Evolutionary conservation across 2,329 filamentous ascomycete genomes (phyloP), one percentile per base, ranked within the genome.

Genomic region (Aspergillus jensenii): DNA sequence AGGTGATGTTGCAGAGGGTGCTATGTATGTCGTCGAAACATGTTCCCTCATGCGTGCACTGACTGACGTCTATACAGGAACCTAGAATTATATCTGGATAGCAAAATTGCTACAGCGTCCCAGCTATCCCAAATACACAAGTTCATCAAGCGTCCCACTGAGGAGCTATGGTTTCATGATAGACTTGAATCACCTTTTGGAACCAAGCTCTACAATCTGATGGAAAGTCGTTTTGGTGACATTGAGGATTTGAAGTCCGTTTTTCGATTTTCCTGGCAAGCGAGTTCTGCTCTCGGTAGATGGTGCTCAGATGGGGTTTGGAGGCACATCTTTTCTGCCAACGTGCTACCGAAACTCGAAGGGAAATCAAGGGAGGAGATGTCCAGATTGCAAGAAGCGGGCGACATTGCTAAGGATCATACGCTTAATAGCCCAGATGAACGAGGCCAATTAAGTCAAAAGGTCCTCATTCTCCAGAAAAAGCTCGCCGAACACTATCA

Each of bases 301-400:
- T 98, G 95, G 93, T 90, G 90, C 64, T 87, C 91, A 0, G 92
- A 99, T 69, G 81, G 86, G 51, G 87, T 91, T 57, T 96, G 92
- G 92, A 80, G 83, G 54, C 82, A 91, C 33, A 83, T 85, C 12
- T 79, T 96, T 21, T 81, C 82, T 0, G 84, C 90, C 6, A 79
- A 85, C 3, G 84, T 88, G 58, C 75, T 84, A 0, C 77, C 79
- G 3, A 89, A 85, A 61, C 76, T 91, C 2, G 82, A 89, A 80
- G 83, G 56, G 78, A 81, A 64, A 25, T 70, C 84, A 4, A 83
- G 88, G 40, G 72, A 74, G 5, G 81, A 85, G 7, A 79, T 87
- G 4, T 71, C 76, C 19, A 78, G 83, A 3, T 78, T 96, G 9
- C 79, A 81, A 3, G 79, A 86, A 50, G 87, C 86, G 12, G 82